Conservation (phyloP, 2,329 filamentous ascomycete genomes). For the Torrubiellomyces zombiae region DNA sequence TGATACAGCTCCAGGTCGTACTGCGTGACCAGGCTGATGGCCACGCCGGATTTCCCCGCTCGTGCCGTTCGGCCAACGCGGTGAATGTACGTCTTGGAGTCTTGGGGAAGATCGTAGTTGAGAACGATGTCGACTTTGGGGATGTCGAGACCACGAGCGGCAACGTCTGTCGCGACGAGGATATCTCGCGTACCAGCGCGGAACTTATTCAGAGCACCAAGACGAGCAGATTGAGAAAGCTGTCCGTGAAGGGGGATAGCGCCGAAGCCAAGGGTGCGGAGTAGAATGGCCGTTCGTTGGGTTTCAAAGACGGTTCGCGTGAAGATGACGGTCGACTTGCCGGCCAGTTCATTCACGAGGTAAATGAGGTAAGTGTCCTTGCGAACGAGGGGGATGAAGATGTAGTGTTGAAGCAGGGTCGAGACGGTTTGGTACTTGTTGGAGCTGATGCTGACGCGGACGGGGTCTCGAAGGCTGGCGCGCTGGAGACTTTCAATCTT, state of each 20-base stretch:
- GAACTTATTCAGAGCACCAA: constrained; percentile 86
- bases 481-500: constrained; percentile 89
- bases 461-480: constrained; percentile 69
- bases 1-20: constrained; percentile 72
- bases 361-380: constrained; percentile 87
- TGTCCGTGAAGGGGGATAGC: constrained; percentile 90
- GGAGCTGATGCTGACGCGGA: constrained; percentile 64
- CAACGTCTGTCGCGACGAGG: constrained; percentile 86
- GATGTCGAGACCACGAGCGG: constrained; percentile 81
- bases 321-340: constrained; percentile 82
- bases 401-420: constrained; percentile 69
- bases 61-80: constrained; percentile 76
- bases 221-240: constrained; percentile 69
- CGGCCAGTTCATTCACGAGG: constrained; percentile 70
- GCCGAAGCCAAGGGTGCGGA: constrained; percentile 71
- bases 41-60: constrained; percentile 70
- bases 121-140: constrained; percentile 78
- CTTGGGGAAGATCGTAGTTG: constrained; percentile 70
- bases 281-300: constrained; percentile 66
- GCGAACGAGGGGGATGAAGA: constrained; percentile 71
- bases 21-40: constrained; percentile 69
- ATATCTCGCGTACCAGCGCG: constrained; percentile 65
- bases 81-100: constrained; percentile 84
- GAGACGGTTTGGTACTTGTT: constrained; percentile 86
- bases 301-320: constrained; percentile 84